Evolutionary conservation across 371 early-diverging fungal species (phyloP).

Genomic region (Syncephalastrum monosporum): DNA sequence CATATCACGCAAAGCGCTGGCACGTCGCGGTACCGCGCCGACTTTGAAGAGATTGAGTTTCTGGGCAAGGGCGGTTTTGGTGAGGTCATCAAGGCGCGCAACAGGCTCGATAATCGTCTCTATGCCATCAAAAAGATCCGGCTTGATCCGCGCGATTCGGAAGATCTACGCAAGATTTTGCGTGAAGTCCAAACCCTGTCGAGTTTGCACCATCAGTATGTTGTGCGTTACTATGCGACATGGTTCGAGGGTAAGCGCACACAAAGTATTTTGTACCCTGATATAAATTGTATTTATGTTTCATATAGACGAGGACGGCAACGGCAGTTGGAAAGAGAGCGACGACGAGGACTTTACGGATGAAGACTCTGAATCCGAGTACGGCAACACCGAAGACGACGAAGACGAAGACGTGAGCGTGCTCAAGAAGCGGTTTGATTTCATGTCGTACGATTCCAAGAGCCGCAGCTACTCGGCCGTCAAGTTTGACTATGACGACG

Average conservation of each 20-base stretch:
- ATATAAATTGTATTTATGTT: background rate
- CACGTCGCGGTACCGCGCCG: conserved; percentile 66
- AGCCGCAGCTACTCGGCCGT: conserved; percentile 56
- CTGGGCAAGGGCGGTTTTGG: conserved; percentile 94
- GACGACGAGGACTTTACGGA: conserved; percentile 32
- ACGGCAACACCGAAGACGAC: conserved; percentile 30
- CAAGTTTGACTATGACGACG: conserved; percentile 49
- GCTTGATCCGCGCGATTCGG: conserved; percentile 73
- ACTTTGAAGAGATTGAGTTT: conserved; percentile 93
- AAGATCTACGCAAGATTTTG: conserved; percentile 77
- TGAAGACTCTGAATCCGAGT: conserved; percentile 40
- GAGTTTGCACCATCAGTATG: conserved; percentile 86
- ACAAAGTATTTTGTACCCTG: too few species aligned
- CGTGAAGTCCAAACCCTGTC: conserved; percentile 92
- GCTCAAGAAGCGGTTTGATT: conserved; percentile 54
- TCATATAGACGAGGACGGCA: conserved; percentile 48
- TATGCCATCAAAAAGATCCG: conserved; percentile 92
- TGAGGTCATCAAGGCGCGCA: conserved; percentile 90
- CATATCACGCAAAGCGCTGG: background rate
- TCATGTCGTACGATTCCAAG: conserved; percentile 50
- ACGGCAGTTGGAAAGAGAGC: conserved; percentile 43
- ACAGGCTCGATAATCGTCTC: conserved; percentile 77
- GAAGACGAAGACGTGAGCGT: conserved; percentile 48
- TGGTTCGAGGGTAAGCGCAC: conserved; percentile 79
- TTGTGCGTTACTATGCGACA: conserved; percentile 92